A percentile compares a stretch with the other conserved stretches of the same genome.
Evolutionary conservation across 306 rosid species (phyloP).

Genomic region (Castanea sativa): DNA sequence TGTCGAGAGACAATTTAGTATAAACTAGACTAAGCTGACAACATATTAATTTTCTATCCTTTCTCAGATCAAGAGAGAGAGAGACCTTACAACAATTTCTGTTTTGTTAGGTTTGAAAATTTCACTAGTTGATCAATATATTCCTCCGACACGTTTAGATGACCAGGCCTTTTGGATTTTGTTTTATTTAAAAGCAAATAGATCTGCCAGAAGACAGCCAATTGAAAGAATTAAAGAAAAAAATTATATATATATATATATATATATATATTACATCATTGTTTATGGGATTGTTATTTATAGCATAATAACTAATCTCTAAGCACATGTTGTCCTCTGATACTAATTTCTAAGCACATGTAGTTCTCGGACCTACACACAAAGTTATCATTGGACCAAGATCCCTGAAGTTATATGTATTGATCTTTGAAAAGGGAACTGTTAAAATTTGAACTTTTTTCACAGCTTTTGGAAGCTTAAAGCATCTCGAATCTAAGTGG

Average conservation of each 20-base stretch:
- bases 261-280: background rate
- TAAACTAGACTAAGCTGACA: slow-evolving; percentile 4
- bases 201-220: background rate
- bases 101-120: background rate
- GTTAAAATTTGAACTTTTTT: no score
- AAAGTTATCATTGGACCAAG: no score
- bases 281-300: background rate
- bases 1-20: slow-evolving; percentile 25
- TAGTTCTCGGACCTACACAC: no score
- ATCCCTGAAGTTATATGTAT: no score
- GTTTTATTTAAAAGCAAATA: no score
- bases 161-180: background rate
- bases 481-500: no score
- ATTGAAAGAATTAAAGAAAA: background rate
- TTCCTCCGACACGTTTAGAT: background rate
- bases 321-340: no score
- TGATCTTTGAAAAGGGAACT: no score
- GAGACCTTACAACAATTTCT: slow-evolving; percentile 28
- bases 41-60: slow-evolving; percentile 13
- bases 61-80: background rate
- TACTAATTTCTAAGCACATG: no score
- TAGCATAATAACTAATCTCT: background rate
- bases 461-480: no score
- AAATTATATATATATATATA: no score
- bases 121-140: background rate